Evolutionary conservation across 1,284 basidiomycete species (phyloP).

Genomic region (Cutaneotrichosporon sp.): DNA sequence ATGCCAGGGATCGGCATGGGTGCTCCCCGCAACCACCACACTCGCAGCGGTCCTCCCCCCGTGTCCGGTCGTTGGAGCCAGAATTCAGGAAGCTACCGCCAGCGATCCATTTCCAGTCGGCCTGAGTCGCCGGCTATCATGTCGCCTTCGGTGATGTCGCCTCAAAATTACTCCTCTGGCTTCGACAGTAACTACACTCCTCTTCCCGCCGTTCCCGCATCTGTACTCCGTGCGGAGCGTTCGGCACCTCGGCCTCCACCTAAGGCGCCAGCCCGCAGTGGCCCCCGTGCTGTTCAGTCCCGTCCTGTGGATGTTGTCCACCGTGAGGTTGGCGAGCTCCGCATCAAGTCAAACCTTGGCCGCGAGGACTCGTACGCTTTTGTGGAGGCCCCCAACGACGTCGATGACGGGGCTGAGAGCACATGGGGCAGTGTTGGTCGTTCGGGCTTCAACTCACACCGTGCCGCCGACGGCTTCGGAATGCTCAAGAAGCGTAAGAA

Average conservation of each 20-base stretch:
- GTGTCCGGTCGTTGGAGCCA: slow-evolving; percentile 23
- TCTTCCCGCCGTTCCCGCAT: neutral
- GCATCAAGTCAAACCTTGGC: slow-evolving; percentile 27
- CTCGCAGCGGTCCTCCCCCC: slow-evolving; percentile 15
- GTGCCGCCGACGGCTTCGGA: slow-evolving; percentile 40
- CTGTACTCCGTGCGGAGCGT: slow-evolving; percentile 10
- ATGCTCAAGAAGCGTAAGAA: slow-evolving; percentile 46
- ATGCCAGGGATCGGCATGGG: slow-evolving; percentile 11
- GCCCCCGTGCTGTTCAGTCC: slow-evolving; percentile 13
- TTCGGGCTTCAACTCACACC: slow-evolving; percentile 23
- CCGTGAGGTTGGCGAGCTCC: slow-evolving; percentile 6
- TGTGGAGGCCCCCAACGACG: slow-evolving; percentile 34
- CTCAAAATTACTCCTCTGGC: too few relatives aligned
- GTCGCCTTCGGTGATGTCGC: slow-evolving; percentile 16
- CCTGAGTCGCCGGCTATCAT: slow-evolving; percentile 22
- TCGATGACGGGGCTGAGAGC: slow-evolving; percentile 19
- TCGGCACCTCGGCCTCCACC: slow-evolving; percentile 5
- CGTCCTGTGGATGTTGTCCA: slow-evolving; percentile 8
- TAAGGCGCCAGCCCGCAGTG: neutral
- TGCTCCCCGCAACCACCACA: slow-evolving; percentile 7
- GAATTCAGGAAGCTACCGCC: slow-evolving; percentile 13
- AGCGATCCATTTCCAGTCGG: slow-evolving; percentile 13
- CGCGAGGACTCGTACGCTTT: slow-evolving; percentile 45
- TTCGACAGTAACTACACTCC: slow-evolving; percentile 5
- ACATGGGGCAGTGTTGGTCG: slow-evolving; percentile 27